These are phyloP conservation scores for Zostera marina DNA, from an alignment of 116 monocot species.

Conservation along the genomic window DNA sequence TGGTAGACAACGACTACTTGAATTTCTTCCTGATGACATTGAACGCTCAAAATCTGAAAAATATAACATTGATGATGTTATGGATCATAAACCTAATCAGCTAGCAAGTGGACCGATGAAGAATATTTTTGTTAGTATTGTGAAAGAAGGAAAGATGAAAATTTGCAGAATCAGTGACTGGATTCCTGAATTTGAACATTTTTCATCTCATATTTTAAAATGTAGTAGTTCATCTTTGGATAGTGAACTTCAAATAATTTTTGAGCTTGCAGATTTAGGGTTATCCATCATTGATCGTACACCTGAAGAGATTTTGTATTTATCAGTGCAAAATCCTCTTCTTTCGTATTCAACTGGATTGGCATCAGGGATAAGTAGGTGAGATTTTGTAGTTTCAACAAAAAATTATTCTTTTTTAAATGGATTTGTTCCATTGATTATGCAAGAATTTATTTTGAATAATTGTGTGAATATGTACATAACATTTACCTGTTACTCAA, in stretches of 20 bases:
- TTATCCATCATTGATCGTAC: constrained; percentile 76
- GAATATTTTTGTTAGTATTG: constrained; percentile 41
- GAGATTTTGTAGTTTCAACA: constrained; percentile 3
- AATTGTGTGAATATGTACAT: constrained; percentile 2
- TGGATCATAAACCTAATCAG: constrained; percentile 47
- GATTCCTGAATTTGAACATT: constrained; percentile 50
- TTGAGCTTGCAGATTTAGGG: constrained; percentile 79
- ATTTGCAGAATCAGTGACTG: constrained; percentile 67
- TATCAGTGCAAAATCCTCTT: constrained; percentile 57
- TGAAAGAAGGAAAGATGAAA: constrained; percentile 62
- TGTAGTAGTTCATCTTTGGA: constrained; percentile 25
- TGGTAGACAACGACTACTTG: constrained; percentile 47
- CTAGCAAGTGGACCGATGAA: constrained; percentile 27
- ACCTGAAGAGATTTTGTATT: constrained; percentile 84
- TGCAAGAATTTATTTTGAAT: background rate
- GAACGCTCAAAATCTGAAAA: constrained; percentile 49
- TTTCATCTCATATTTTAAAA: constrained; percentile 32
- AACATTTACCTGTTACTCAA: constrained; percentile 6
- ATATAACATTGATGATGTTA: constrained; percentile 66
- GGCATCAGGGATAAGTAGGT: constrained; percentile 88
- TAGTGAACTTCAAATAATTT: constrained; percentile 66
- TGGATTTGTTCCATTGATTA: background rate
- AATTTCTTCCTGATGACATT: constrained; percentile 62
- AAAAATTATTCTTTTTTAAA: background rate
- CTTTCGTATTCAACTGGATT: constrained; percentile 80